phyloP scores from a whole-genome alignment of 1,139 yeast species.

The Protomyces macrosporus region DNA sequence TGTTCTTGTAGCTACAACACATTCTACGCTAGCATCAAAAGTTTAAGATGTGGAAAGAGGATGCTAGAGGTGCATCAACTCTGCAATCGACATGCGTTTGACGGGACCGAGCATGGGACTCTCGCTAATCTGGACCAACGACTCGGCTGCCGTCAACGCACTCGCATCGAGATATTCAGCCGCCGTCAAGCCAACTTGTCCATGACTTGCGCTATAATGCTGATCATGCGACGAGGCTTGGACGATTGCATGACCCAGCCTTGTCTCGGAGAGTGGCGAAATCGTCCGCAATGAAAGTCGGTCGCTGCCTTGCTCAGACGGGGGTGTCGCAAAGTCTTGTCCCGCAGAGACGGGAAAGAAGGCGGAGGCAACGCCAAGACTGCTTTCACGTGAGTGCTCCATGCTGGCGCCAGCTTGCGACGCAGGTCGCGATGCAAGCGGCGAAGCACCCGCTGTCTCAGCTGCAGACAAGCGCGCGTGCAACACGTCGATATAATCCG shows the following conservation, averaged over 20 bases:
- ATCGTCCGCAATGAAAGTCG: background rate
- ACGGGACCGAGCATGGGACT: slow-evolving; percentile 19
- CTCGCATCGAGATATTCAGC: background rate
- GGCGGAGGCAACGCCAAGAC: background rate
- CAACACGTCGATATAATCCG: slow-evolving; percentile 48
- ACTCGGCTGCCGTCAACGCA: slow-evolving; percentile 16
- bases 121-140: slow-evolving; percentile 15
- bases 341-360: background rate
- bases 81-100: slow-evolving; percentile 13
- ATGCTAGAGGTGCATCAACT: slow-evolving; percentile 13
- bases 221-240: background rate
- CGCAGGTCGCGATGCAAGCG: background rate
- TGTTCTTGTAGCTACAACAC: background rate
- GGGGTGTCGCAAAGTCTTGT: background rate
- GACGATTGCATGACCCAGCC: background rate
- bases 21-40: background rate
- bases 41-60: no score
- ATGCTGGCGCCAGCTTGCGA: background rate
- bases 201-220: background rate
- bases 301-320: background rate
- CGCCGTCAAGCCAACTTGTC: background rate
- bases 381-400: background rate
- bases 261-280: background rate
- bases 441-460: background rate
- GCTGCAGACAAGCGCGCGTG: slow-evolving; percentile 24